Base-by-base conservation (phyloP, 2,329 filamentous ascomycete species). In the Colletotrichum nymphaeae region DNA sequence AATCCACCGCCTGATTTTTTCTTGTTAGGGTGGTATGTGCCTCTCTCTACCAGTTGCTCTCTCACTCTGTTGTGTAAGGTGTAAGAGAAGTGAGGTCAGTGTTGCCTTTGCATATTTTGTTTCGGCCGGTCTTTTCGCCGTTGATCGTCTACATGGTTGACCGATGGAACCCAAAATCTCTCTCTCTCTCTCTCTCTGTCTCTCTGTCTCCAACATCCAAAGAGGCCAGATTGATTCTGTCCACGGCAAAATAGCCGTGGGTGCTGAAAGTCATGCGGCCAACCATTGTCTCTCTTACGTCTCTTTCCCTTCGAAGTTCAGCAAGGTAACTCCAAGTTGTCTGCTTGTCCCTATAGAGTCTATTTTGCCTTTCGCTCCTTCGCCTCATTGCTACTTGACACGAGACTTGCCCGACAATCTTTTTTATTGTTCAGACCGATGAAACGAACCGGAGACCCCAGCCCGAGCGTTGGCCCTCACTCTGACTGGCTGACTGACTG, bases 361-460 rank as follows among this genome's bases (percentile, higher is more conserved):
- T 28, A n/a, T 37, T 66, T 53, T 59, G n/a, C 59, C 67, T 69
- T 35, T 53, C 53, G 52, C 67, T 37, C 32, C 37, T 69, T 63
- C 32, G 49, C 58, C 58, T 26, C 59, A 28, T 55, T 52, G 58
- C 67, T 46, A n/a, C 42, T 46, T 46, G 42, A 46, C 42, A 46
- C 42, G 42, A 46, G 42, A 46, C 42, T 46, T 46, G 42, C 42
- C 19, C 42, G 42, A 46, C 42, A 19, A 8, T 46, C 30, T 3
- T 8, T 8, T 46, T n/a, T 46, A 16, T 42, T 46, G 35, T 42
- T 69, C 67, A 70, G 53, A 42, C 60, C 60, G 67, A 70, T 70
- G 67, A 70, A 70, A 70, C 67, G 67, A 70, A 70, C 67, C 53
- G 67, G 67, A 70, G 60, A 66, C 67, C 60, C 58, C 32, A 35